A percentile compares a stretch with the other conserved stretches of the same genome.
Evolutionary conservation across 345 rosid genomes (phyloP).

Genomic region (Microthlaspi erraticum): DNA sequence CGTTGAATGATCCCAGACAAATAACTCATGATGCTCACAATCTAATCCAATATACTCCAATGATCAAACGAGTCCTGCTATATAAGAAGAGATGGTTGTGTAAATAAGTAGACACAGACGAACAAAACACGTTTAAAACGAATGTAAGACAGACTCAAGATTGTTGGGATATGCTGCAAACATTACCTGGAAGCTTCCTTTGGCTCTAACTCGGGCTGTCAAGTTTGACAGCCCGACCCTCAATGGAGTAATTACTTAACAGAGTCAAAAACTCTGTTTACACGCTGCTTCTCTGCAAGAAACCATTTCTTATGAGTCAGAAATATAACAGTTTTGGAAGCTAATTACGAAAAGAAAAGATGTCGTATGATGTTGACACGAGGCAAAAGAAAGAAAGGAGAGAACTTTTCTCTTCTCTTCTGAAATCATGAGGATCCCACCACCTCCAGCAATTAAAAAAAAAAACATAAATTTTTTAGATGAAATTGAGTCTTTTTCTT

Average conservation of each 20-base stretch:
- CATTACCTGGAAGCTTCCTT: slow-evolving; percentile 41
- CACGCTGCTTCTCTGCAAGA: slow-evolving; percentile 27
- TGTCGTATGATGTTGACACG: slow-evolving; percentile 37
- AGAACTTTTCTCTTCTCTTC: background rate
- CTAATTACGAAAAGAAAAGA: slow-evolving; percentile 14
- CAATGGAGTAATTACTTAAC: slow-evolving; percentile 21
- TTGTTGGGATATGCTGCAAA: slow-evolving; percentile 16
- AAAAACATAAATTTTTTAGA: background rate
- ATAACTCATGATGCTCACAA: slow-evolving; percentile 63
- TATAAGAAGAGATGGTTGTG: slow-evolving; percentile 6
- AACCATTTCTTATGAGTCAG: slow-evolving; percentile 19
- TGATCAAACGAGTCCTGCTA: slow-evolving; percentile 9
- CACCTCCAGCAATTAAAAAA: background rate
- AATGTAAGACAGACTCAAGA: slow-evolving; percentile 28
- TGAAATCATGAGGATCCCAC: slow-evolving; percentile 31
- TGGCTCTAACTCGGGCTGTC: slow-evolving; percentile 44
- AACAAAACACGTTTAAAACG: slow-evolving; percentile 36
- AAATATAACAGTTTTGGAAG: slow-evolving; percentile 12
- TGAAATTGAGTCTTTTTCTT: background rate
- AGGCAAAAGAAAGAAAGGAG: background rate
- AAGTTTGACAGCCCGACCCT: slow-evolving; percentile 37
- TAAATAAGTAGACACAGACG: slow-evolving; percentile 4
- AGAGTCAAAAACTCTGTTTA: slow-evolving; percentile 32
- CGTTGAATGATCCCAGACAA: slow-evolving; percentile 80
- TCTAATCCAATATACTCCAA: slow-evolving; percentile 26